Base-by-base conservation (phyloP, 2,329 filamentous ascomycete species). In the Cylindrodendrum hubeiense region DNA sequence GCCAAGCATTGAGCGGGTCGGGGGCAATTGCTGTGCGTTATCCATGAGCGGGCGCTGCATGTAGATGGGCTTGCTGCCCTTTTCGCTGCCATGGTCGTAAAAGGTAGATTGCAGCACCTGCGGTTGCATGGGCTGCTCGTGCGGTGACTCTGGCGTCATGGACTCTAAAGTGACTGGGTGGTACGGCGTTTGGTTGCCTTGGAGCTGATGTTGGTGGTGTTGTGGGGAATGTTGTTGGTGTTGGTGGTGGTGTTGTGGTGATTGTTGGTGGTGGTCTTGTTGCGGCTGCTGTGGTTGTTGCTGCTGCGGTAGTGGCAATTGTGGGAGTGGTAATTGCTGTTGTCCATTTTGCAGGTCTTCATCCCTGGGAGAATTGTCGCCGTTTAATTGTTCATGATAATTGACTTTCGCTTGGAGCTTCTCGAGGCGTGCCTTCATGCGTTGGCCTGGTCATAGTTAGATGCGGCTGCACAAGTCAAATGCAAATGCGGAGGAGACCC, bases 401-500 rank as follows among this genome's bases (percentile, higher is more conserved):
- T 60, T 51, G 56, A 60, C 56, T 28, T 60, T 52, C 5, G 56
- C 56, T 37, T 60, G 56, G 2, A 60, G 56, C 13, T 52, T 60
- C 15, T 60, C 56, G 17, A 60, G 56, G 2, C 56, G 47, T 37
- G 56, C 56, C 37, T 60, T 60, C 56, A 60, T 60, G 34, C 56
- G 56, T 15, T 60, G 56, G 22, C 56, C 56, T 60, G n/a, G 22
- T 34, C 24, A 26, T 26, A 22, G 47, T 60, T 33, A 60, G 56
- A 24, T 52, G 26, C 21, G 3, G 19, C 22, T 51, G 12, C 1
- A 2, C 5, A 3, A n/a, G 28, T 19, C 22, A 8, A 33, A 17
- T 12, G n/a, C 24, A 41, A 5, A 26, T 15, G 4, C 8, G n/a
- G 34, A 15, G 17, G 5, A 19, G 37, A 52, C 56, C 10, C n/a